Evolutionary conservation across 352 stramenopile species (phyloP).

Genomic region (Globisporangium cederbergense): DNA sequence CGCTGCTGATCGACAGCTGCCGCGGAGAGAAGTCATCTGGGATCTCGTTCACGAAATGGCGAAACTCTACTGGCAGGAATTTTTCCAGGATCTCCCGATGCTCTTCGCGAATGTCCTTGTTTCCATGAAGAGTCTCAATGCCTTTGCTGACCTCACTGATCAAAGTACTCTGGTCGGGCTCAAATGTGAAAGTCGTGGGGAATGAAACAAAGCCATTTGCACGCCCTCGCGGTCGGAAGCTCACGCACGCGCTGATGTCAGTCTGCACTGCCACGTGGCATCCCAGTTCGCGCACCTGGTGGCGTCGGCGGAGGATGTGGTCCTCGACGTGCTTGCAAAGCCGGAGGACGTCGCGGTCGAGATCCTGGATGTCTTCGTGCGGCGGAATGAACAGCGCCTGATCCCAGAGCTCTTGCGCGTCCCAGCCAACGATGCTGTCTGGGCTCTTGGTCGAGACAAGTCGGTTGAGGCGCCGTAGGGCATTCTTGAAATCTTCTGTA

Average conservation of each 20-base stretch:
- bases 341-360: slow-evolving; percentile 34
- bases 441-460: slow-evolving; percentile 37
- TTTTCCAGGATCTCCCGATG: slow-evolving; percentile 30
- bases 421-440: slow-evolving; percentile 46
- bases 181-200: slow-evolving; percentile 8
- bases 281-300: neutral
- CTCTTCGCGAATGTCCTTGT: slow-evolving; percentile 11
- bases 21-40: slow-evolving; percentile 33
- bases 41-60: slow-evolving; percentile 24
- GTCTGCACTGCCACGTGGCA: slow-evolving; percentile 25
- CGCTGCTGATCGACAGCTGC: slow-evolving; percentile 32
- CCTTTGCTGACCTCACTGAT: neutral
- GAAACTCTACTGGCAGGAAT: slow-evolving; percentile 32
- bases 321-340: slow-evolving; percentile 35
- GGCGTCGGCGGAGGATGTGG: slow-evolving; percentile 19
- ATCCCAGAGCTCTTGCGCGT: slow-evolving; percentile 47
- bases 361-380: slow-evolving; percentile 44
- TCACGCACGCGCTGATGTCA: slow-evolving; percentile 28
- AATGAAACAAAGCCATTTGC: slow-evolving; percentile 21
- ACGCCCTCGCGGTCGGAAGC: slow-evolving; percentile 11
- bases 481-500: slow-evolving; percentile 31
- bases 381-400: slow-evolving; percentile 58
- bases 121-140: neutral
- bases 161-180: neutral
- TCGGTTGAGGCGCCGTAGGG: slow-evolving; percentile 25